These are phyloP conservation scores for Pachysandra terminalis DNA, from an alignment of 164 flowering plant genomes.

Conservation along the genomic window DNA sequence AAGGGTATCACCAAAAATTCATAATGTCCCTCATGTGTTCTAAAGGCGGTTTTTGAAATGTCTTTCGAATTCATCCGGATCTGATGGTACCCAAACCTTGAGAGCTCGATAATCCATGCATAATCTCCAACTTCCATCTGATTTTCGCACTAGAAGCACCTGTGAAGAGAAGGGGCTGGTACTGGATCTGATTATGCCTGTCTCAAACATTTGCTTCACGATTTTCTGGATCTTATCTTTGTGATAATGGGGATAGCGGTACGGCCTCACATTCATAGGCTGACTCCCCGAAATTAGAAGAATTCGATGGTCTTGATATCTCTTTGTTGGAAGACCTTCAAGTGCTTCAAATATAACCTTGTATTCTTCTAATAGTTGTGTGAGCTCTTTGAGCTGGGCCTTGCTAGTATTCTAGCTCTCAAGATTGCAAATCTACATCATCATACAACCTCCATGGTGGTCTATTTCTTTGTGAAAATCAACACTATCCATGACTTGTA, in stretches of 20 bases:
- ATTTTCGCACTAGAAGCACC: not conserved
- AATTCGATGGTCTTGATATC: not conserved
- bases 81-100: constrained; percentile 3
- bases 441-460: not conserved
- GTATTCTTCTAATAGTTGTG: not conserved
- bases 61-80: not conserved
- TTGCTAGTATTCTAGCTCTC: not conserved
- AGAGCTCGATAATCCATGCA: constrained; percentile 5
- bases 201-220: not conserved
- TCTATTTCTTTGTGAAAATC: not conserved
- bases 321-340: not conserved
- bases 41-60: not conserved
- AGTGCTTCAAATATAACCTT: not conserved
- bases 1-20: constrained; percentile 2
- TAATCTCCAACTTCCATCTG: constrained; percentile 4
- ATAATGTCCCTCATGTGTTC: not conserved
- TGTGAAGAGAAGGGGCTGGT: not conserved
- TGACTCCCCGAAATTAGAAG: not conserved
- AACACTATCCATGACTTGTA: too few species aligned
- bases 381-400: not conserved
- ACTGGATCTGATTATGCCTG: not conserved
- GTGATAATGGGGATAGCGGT: not conserved
- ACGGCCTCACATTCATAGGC: not conserved
- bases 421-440: not conserved
- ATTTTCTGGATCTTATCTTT: constrained; percentile 1